phyloP scores from a whole-genome alignment of 2,329 filamentous ascomycete species.

The Mariannaea sp. region DNA sequence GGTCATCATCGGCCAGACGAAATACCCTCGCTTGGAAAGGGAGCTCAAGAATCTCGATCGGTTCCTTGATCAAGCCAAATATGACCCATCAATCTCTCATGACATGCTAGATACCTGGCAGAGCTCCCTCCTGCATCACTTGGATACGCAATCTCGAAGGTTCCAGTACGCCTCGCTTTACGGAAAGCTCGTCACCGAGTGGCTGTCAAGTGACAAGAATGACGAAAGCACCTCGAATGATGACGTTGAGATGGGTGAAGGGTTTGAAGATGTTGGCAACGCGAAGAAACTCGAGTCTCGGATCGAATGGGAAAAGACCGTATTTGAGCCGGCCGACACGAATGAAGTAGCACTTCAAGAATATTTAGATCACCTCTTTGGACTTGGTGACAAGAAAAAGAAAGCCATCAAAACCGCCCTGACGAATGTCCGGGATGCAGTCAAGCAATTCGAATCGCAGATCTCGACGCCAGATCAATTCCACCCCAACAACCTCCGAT shows the following conservation, averaged over 20 bases:
- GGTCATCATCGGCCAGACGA: constrained; percentile 31
- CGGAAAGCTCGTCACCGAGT: constrained; percentile 53
- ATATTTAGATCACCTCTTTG: constrained; percentile 51
- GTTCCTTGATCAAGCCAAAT: constrained; percentile 47
- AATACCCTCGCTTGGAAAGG: constrained; percentile 36
- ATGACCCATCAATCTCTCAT: constrained; percentile 48
- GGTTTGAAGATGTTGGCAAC: constrained; percentile 49
- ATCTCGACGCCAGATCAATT: constrained; percentile 44
- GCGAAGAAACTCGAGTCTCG: constrained; percentile 46
- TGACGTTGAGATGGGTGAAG: constrained; percentile 40
- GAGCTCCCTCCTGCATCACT: constrained; percentile 42
- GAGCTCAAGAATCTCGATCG: constrained; percentile 47
- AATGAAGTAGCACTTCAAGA: constrained; percentile 44
- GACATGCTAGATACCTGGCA: constrained; percentile 44
- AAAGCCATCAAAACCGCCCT: constrained; percentile 35
- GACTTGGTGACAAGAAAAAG: constrained; percentile 28
- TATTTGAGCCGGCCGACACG: constrained; percentile 47
- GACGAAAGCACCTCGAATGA: constrained; percentile 14
- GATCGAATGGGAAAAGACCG: constrained; percentile 50
- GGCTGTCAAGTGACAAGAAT: constrained; percentile 44
- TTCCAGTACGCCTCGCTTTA: constrained; percentile 52
- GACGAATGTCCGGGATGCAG: constrained; percentile 32
- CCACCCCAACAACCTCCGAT: constrained; percentile 40
- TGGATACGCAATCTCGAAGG: constrained; percentile 49
- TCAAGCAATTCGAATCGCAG: constrained; percentile 40